Evolutionary conservation across 768 basidiomycete genomes (phyloP).

Genomic region (Crassisporium funariophilum): DNA sequence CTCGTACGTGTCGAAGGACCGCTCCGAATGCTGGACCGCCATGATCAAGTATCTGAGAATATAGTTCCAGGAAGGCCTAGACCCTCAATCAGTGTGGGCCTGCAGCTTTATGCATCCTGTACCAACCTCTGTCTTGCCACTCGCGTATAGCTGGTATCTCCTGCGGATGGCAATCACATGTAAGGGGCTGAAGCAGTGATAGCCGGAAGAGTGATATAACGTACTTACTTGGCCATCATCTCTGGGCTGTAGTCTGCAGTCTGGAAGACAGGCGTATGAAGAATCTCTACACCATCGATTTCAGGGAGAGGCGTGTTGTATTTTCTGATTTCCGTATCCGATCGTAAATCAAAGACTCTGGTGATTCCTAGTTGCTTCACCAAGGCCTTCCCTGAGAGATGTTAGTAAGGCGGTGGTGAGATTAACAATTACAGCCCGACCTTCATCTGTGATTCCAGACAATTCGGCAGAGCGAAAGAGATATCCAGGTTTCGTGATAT

Average conservation of each 20-base stretch:
- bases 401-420: neutral
- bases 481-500: constrained; percentile 57
- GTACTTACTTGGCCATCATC: constrained; percentile 80
- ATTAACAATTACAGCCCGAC: constrained; percentile 42
- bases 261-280: constrained; percentile 66
- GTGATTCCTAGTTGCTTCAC: constrained; percentile 64
- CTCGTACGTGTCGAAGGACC: constrained; percentile 73
- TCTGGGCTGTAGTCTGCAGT: constrained; percentile 83
- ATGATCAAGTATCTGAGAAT: constrained; percentile 79
- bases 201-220: constrained; percentile 27
- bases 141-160: constrained; percentile 74
- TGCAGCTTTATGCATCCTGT: constrained; percentile 2
- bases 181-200: constrained; percentile 18
- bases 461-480: constrained; percentile 75
- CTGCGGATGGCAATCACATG: constrained; percentile 38
- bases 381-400: constrained; percentile 52
- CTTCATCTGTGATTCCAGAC: constrained; percentile 68
- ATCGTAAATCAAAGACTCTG: constrained; percentile 76
- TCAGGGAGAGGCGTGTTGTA: constrained; percentile 65
- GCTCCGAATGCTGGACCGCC: constrained; percentile 68
- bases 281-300: constrained; percentile 63
- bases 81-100: neutral
- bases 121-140: constrained; percentile 74
- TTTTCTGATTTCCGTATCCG: constrained; percentile 77
- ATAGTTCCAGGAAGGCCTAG: constrained; percentile 80